These are phyloP conservation scores for Chlamydomonas reinhardtii DNA, from an alignment of 163 green algal genomes.

Conservation along the genomic window DNA sequence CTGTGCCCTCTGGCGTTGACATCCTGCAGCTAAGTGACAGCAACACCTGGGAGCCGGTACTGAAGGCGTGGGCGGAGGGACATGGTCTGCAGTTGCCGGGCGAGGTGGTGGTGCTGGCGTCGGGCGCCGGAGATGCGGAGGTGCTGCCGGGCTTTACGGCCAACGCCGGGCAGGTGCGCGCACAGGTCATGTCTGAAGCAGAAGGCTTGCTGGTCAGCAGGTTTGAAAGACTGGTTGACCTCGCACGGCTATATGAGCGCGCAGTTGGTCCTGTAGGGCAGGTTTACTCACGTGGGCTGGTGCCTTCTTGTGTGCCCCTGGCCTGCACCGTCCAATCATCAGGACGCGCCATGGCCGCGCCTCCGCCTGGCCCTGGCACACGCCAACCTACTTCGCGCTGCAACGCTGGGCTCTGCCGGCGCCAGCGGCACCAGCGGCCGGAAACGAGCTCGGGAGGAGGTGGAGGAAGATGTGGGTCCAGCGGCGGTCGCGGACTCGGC, in stretches of 20 bases:
- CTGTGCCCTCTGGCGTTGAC: too few species aligned
- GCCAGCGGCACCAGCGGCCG: not conserved
- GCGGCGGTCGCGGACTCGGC: not conserved
- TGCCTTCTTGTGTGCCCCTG: not conserved
- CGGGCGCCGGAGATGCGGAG: not conserved
- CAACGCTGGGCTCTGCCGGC: not conserved
- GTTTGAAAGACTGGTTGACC: too few species aligned
- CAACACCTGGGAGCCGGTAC: too few species aligned
- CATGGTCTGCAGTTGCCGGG: conserved; percentile 7
- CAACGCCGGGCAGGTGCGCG: too few species aligned
- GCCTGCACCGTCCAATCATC: not conserved
- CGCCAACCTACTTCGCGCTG: conserved; percentile 13
- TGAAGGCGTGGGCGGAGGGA: not conserved
- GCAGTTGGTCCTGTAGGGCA: too few species aligned
- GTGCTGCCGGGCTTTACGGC: not conserved
- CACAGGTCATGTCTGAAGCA: too few species aligned
- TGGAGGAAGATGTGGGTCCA: too few species aligned
- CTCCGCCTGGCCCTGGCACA: conserved; percentile 37
- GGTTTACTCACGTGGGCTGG: too few species aligned
- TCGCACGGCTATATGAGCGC: too few species aligned
- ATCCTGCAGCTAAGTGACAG: too few species aligned
- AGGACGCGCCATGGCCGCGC: conserved; percentile 19
- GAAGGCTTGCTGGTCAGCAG: too few species aligned
- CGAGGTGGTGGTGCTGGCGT: conserved; percentile 19
- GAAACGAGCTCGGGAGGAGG: not conserved